Evolutionary conservation across 2,329 filamentous ascomycete species (phyloP).

Genomic region (Diatrype stigma): DNA sequence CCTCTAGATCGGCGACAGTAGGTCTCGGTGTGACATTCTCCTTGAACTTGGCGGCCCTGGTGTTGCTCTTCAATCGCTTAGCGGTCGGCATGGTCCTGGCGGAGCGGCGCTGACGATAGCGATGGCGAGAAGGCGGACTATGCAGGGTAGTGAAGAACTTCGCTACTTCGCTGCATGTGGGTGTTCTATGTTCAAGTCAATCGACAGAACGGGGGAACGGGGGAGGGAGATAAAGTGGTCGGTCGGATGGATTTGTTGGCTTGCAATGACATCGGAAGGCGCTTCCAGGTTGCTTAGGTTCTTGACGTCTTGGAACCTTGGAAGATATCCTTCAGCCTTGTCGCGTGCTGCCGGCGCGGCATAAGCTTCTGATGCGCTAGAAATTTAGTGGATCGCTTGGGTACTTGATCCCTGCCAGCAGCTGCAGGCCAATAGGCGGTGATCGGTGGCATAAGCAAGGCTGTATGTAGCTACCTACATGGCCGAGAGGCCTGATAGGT

Average conservation of each 20-base stretch:
- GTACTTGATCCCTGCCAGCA: background rate
- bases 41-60: conserved; percentile 36
- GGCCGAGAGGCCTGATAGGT: no score
- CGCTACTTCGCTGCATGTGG: no score
- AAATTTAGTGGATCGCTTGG: background rate
- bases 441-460: background rate
- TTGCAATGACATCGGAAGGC: no score
- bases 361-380: background rate
- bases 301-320: background rate
- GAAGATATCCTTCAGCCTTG: background rate
- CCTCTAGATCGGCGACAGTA: conserved; percentile 64
- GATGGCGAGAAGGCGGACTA: background rate
- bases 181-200: no score
- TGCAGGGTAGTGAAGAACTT: background rate
- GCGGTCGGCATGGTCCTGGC: conserved; percentile 48
- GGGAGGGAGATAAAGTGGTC: no score
- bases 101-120: background rate
- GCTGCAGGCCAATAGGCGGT: background rate
- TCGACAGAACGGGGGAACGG: no score
- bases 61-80: conserved; percentile 53
- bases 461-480: background rate
- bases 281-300: no score
- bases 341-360: background rate
- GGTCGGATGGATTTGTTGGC: no score
- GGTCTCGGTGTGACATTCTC: conserved; percentile 48